Base-by-base conservation (phyloP, 352 stramenopile species). In the Phytopythium ostracodes region DNA sequence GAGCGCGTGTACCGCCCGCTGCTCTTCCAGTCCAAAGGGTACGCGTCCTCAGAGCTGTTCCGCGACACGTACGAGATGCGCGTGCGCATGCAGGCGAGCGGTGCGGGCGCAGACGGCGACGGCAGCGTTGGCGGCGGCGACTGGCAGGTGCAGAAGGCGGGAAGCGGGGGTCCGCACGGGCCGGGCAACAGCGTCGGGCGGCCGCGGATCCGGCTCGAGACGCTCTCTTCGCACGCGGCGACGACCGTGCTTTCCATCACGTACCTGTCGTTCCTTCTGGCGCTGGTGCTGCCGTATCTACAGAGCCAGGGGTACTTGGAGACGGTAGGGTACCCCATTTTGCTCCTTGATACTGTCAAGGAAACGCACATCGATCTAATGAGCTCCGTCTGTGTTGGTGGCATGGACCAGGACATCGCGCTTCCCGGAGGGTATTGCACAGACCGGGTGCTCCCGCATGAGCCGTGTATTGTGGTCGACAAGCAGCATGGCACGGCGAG, bases 11-110 rank as follows among this genome's bases (percentile, higher is more conserved):
- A 94, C 33, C 81, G 83, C 1, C 85, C 85, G 22, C 64, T 94
- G 52, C 70, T 94, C 33, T 94, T 94, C 71, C 67, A 88, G 24
- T 90, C 85, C 25, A 86, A 73, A 27, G 86, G 81, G 11, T 95
- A 95, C 52, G 81, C 84, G 59, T 92, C 81, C 9, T 95, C 86
- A 2, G 82, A 91, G 62, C 75, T 95, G 35, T 91, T 83, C 64
- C 79, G 77, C 24, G 86, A 95, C 68, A 79, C 73, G 24, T 93
- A 84, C 52, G 84, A 93, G 69, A 91, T 93, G 80, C 84, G 80
- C 56, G 72, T 70, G 62, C 81, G 84, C 8, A 76, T 93, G 56
- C 46, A 67, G 14, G 54, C 57, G 11, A 31, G 29, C 38, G 55
- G n/a, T 10, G 24, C 49, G 4, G 40, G 33, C 40, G 36, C 17